Base-by-base conservation (phyloP, 2,329 filamentous ascomycete species). In the Alternaria infectoria region DNA sequence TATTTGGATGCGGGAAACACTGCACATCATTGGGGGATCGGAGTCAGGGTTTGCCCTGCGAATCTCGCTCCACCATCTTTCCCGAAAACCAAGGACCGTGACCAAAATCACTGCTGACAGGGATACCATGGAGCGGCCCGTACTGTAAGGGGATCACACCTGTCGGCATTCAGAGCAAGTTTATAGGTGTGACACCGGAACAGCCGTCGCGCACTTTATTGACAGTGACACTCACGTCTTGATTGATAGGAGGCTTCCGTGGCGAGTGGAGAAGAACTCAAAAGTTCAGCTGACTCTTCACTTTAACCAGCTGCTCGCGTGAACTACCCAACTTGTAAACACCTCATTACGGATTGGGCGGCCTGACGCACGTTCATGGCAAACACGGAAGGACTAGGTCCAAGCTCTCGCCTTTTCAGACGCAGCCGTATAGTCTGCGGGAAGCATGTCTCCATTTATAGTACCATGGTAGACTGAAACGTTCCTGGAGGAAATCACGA, bases 1-100 rank as follows among this genome's bases (percentile, higher is more conserved):
- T 51, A 28, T 65, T 23, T 21, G 71, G 21, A 25, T 26, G 25
- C 49, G 49, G 49, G 68, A n/a, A 73, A 46, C 26, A 40, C 43
- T 55, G 46, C 55, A 26, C 54, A 62, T 58, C 55, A 57, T 57
- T 62, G 55, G 47, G 40, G 30, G 47, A 59, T 58, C 40, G 40
- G 55, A 54, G 54, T 30, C 59, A 58, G 54, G 59, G 54, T 49
- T 52, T 21, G 59, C 50, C 51, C 54, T 55, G 59, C 54, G n/a
- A 25, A 17, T 30, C 23, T 30, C 47, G 30, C 59, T 51, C 51
- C 56, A 36, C 26, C 25, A 46, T 28, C 32, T 50, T 19, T 59
- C 45, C 32, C 32, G 45, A 30, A 56, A 47, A 50, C 28, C 55
- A 50, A 49, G 21, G 44, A 21, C 44, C 45, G 12, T 36, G 26